Conservation (phyloP, 2,329 filamentous ascomycete genomes). For the Magnaporthiopsis rhizophila region DNA sequence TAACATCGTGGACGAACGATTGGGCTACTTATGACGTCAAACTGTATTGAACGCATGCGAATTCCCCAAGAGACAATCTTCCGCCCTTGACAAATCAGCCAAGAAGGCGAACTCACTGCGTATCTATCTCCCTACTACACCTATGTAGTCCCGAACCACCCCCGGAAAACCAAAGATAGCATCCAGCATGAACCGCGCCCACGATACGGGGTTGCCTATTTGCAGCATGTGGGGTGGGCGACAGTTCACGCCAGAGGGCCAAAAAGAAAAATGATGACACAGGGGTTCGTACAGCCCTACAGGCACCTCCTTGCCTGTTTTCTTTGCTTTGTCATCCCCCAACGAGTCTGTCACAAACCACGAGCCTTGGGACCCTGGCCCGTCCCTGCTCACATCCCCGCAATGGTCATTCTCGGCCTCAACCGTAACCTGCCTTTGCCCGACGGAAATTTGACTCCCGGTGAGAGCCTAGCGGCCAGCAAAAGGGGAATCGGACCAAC, state of each 20-base stretch:
- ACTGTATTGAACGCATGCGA: too few species aligned
- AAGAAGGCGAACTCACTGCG: too few species aligned
- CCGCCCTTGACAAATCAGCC: too few species aligned
- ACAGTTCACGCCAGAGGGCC: too few species aligned
- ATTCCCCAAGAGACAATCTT: not conserved
- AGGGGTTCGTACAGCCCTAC: not conserved
- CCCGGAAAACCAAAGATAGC: too few species aligned
- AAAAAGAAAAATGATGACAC: not conserved
- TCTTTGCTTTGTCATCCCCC: not conserved
- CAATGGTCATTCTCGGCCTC: not conserved
- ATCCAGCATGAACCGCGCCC: not conserved
- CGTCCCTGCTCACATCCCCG: too few species aligned
- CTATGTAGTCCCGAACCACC: too few species aligned
- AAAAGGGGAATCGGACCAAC: not conserved
- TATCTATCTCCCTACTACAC: too few species aligned
- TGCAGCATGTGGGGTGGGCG: not conserved
- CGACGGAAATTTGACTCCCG: not conserved
- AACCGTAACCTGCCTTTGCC: not conserved
- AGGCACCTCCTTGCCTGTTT: not conserved
- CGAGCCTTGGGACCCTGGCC: not conserved
- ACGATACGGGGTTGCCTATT: not conserved
- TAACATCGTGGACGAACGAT: too few species aligned
- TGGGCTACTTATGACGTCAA: too few species aligned
- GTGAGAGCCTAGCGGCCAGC: too few species aligned
- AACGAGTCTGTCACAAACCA: not conserved